Evolutionary conservation across 176 grass and related monocot species (phyloP), one percentile per base, ranked within the genome.

Genomic region (Aegilops umbellulata): DNA sequence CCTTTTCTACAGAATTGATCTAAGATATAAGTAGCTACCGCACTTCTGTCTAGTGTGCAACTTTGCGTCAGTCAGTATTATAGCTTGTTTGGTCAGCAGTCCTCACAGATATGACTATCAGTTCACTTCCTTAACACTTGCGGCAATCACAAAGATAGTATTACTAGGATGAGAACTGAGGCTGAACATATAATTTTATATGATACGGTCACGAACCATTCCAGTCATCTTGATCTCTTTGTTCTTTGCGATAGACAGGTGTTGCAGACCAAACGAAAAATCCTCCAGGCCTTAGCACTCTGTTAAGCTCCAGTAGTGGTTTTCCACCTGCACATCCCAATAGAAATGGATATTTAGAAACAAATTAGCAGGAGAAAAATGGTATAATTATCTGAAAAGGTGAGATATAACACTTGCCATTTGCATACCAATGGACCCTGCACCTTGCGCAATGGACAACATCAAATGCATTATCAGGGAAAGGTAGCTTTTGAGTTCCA

Each of bases 201-300:
- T 78, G 62, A 22, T 10, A 51, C 19, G 42, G 12, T 26, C 34
- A 91, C 90, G 11, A 85, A 98, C 97, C 90, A 58, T 87, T 92
- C 94, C 94, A 98, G 64, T 94, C 86, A 77, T 88, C 79, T 85
- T 92, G 86, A 41, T 98, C 97, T 76, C 78, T 91, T 92, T 69
- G 49, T 72, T 91, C 84, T 88, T 95, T 58, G 75, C 90, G 92
- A 76, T 98, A 98, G 76, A 96, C 97, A 17, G 97, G 94, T 30
- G 94, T 98, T 84, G 97, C 97, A 86, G 97, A 98, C 97, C 97
- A 96, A 63, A 95, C 79, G 70, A 92, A 98, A 78, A 92, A 92
- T 51, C 94, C 97, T 86, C 94, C 97, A 86, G 92, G 94, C 76
- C 90, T 94, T 22, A 98, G 82, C 78, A 98, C 90, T 84, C 94